Percentiles rank a stretch among this genome's conserved stretches.
Conservation (phyloP, 2,329 filamentous ascomycete genomes). For the Neonectria ditissima region DNA sequence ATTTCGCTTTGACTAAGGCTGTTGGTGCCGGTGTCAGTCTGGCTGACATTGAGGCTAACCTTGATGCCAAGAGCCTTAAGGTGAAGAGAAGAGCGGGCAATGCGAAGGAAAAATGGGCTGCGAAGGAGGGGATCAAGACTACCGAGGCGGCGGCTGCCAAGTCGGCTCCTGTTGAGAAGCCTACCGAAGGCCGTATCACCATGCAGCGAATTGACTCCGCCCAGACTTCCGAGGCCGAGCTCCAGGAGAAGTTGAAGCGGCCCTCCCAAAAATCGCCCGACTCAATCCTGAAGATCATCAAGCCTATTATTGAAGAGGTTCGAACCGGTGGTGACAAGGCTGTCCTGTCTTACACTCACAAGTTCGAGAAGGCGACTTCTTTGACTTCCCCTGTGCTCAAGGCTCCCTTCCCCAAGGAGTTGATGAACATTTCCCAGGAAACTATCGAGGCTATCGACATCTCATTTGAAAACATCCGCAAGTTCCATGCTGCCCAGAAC, state of each 20-base stretch:
- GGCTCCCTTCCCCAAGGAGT: constrained; percentile 84
- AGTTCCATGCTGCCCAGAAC: constrained; percentile 92
- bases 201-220: constrained; percentile 85
- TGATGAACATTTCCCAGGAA: constrained; percentile 88
- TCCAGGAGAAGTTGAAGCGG: constrained; percentile 82
- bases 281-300: constrained; percentile 89
- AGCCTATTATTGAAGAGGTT: constrained; percentile 91
- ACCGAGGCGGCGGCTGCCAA: constrained; percentile 52
- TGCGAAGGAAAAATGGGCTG: constrained; percentile 92
- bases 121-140: constrained; percentile 77
- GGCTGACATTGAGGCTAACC: constrained; percentile 89
- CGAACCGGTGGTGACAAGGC: constrained; percentile 86
- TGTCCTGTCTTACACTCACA: constrained; percentile 93
- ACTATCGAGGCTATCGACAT: constrained; percentile 93
- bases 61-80: constrained; percentile 95
- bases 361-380: constrained; percentile 95
- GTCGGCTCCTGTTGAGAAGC: constrained; percentile 50
- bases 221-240: constrained; percentile 71
- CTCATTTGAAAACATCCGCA: constrained; percentile 93
- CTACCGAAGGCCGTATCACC: constrained; percentile 70
- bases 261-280: constrained; percentile 97
- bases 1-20: constrained; percentile 94
- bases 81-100: constrained; percentile 93
- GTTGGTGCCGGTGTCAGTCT: constrained; percentile 85
- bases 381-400: constrained; percentile 89